Base-by-base conservation (phyloP, 257 asterid species). In the Capsicum rhomboideum region DNA sequence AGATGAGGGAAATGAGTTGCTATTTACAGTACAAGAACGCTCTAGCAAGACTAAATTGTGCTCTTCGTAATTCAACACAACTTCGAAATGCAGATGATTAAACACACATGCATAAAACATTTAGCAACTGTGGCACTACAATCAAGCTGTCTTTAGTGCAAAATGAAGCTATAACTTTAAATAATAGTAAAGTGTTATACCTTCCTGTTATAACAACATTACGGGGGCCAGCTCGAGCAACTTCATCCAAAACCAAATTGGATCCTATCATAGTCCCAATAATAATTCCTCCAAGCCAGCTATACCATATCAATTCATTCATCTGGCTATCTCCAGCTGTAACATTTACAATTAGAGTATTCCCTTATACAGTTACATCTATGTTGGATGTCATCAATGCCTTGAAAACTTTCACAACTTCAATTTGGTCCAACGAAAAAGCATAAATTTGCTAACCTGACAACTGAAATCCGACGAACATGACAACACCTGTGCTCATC, bases 231-330 rank as follows among this genome's bases (percentile, higher is more conserved):
- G 94, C 93, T 84, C 97, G 92, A 88, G 98, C 93, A 81, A 92
- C 99, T 84, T 96, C 98, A 67, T 96, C 99, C 88, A 96, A 90
- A 83, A 96, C 98, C 97, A 94, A 91, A 88, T 94, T 96, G 80
- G 98, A 88, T 83, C 99, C 98, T 77, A 94, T 93, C 99, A 96
- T 94, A 55, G 98, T 96, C 68, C 98, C 99, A 46, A 93, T 96
- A 40, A 96, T 92, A 85, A 96, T 87, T 80, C 99, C 98, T 82
- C 98, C 98, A 29, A 96, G 93, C 99, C 99, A 96, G 84, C 99
- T 96, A 78, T 94, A 94, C 99, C 99, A 94, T 84, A 96, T 89
- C 87, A 94, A 86, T n/a, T 88, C 95, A 85, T 91, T 92, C 98
- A 96, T 94, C 87, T 92, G 98, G 23, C 90, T 93, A 91, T 96